A percentile compares a stretch with the other conserved stretches of the same genome.
Evolutionary conservation across 139 green algal species (phyloP).

Genomic region (Choricystis sp.): DNA sequence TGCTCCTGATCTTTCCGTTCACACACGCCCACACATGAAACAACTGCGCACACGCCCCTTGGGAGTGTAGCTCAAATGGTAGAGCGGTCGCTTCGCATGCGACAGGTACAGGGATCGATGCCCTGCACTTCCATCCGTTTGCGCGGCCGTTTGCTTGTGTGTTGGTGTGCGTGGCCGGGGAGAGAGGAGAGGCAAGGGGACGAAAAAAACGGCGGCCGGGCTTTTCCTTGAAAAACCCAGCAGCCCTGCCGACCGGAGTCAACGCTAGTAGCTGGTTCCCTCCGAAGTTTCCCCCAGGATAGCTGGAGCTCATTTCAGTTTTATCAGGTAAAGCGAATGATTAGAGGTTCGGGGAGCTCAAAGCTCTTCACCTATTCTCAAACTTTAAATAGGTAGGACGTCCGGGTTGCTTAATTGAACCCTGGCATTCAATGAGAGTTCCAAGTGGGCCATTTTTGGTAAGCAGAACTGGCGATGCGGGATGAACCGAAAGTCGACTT

Average conservation of each 20-base stretch:
- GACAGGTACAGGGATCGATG: neutral
- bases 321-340: slow-evolving; percentile 85
- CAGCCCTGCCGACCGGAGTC: neutral
- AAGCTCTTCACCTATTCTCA: slow-evolving; percentile 85
- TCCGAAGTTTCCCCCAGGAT: slow-evolving; percentile 88
- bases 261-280: slow-evolving; percentile 80
- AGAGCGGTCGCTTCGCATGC: neutral
- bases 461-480: slow-evolving; percentile 93
- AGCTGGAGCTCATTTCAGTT: slow-evolving; percentile 72
- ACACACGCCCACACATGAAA: too few species aligned
- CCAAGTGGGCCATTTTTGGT: slow-evolving; percentile 86
- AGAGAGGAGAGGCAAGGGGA: neutral
- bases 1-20: neutral
- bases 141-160: neutral
- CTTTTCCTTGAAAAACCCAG: neutral
- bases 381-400: slow-evolving; percentile 88
- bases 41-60: neutral
- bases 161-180: neutral
- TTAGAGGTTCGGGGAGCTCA: slow-evolving; percentile 68
- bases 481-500: slow-evolving; percentile 84
- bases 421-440: slow-evolving; percentile 59
- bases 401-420: slow-evolving; percentile 71
- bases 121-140: neutral
- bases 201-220: neutral
- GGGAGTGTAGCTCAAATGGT: neutral